Percentiles rank a stretch among this genome's conserved stretches.
Conservation (phyloP, 1,139 yeast genomes). For the Williopsis jadinii region DNA sequence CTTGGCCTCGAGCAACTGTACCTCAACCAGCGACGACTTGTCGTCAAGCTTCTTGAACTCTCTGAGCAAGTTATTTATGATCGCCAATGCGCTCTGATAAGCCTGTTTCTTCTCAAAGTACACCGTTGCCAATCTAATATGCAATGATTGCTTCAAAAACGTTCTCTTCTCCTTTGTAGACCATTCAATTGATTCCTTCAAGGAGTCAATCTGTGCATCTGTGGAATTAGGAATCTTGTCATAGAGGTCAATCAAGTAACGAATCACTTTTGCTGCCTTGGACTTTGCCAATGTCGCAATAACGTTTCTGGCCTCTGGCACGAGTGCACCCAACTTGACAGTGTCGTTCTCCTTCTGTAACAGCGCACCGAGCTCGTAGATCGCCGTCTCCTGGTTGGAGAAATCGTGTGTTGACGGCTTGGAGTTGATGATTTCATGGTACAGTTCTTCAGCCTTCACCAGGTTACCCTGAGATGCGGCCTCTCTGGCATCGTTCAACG, state of each 20-base stretch:
- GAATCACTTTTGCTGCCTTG: slow-evolving; percentile 86
- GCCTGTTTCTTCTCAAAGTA: slow-evolving; percentile 55
- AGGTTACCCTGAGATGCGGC: slow-evolving; percentile 40
- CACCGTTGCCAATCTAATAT: slow-evolving; percentile 73
- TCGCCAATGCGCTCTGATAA: slow-evolving; percentile 64
- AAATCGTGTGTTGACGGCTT: slow-evolving; percentile 26
- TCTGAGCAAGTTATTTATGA: slow-evolving; percentile 63
- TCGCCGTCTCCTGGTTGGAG: slow-evolving; percentile 54
- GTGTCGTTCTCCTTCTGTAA: slow-evolving; percentile 41
- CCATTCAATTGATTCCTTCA: slow-evolving; percentile 83
- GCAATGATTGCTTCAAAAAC: slow-evolving; percentile 82
- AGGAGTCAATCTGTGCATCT: slow-evolving; percentile 67
- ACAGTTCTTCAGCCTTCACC: slow-evolving; percentile 50
- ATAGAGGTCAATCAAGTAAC: slow-evolving; percentile 68
- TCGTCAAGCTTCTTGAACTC: slow-evolving; percentile 95
- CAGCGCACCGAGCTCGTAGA: slow-evolving; percentile 55
- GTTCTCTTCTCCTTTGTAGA: slow-evolving; percentile 77
- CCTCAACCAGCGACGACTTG: slow-evolving; percentile 91
- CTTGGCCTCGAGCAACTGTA: slow-evolving; percentile 84
- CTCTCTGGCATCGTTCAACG: slow-evolving; percentile 52
- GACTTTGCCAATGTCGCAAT: slow-evolving; percentile 81
- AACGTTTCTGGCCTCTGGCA: slow-evolving; percentile 61
- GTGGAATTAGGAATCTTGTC: slow-evolving; percentile 62
- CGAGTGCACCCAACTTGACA: slow-evolving; percentile 50
- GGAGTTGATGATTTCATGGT: slow-evolving; percentile 33